Evolutionary conservation across 805 yeast species (phyloP), one percentile per base, ranked within the genome.

Genomic region (Hemisphaericaspora nanyangensis): DNA sequence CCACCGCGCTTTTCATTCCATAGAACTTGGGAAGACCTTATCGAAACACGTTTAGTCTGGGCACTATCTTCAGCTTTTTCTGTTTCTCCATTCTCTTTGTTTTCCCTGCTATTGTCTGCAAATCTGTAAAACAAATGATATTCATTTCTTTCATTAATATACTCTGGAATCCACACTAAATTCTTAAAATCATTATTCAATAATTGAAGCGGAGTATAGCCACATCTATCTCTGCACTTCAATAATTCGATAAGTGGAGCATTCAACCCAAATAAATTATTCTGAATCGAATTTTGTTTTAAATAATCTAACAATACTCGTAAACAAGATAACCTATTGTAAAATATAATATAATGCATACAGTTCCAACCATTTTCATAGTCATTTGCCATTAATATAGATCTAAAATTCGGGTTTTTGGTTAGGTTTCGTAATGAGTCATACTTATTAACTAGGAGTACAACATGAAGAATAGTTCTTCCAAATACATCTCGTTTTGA

Each of bases 331-430:
- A 82, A 60, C 39, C 82, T 68, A 25, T 79, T 84, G 45, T 74
- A 62, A 47, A 68, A 76, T 11, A 85, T 62, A 4, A 88, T 77
- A 43, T 79, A 75, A 57, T 90, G 96, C 20, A 90, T 65, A 18
- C 87, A 77, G 31, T 85, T 84, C 83, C 95, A 89, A 2, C 87
- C 84, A 53, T 77, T 86, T 58, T 89, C 96, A 37, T 65, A 65
- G 56, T 90, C 96, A 2, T 67, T 60, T 0, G 61, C 49, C 2
- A 71, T 48, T 38, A 69, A 29, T 2, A 63, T 43, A n/a, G 39
- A 34, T 35, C 79, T 77, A 17, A 75, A 52, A 13, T 72, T 69
- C 7, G 72, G 68, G 45, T 74, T 72, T 37, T 65, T 68, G 29
- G 83, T 56, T 6, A 84, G 46, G 17, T 63, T 63, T 7, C 59